Base-by-base conservation (phyloP, 2,329 filamentous ascomycete genomes). In the Colletotrichum tanaceti region DNA sequence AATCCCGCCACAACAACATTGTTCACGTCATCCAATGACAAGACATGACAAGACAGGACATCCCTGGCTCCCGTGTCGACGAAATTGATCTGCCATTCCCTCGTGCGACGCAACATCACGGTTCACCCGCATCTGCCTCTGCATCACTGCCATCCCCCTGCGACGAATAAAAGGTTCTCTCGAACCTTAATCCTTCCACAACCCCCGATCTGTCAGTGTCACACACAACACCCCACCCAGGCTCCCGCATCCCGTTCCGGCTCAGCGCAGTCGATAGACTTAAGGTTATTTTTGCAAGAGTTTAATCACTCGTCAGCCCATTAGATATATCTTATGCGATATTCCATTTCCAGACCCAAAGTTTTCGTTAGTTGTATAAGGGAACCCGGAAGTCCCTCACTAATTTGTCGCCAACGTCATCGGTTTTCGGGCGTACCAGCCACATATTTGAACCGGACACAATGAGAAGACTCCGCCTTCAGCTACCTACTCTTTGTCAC, bases 1-100 rank as follows among this genome's bases (percentile, higher is more conserved):
- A 16, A 4, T 20, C 9, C 11, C 11, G 28, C 14, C 50, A 39
- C 11, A 44, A 28, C 41, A 28, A 43, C 41, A 38, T 46, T 9
- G 14, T 14, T 43, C 58, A 32, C 47, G 18, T 22, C 58, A 61
- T 43, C 20, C 6, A 44, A 43, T 22, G 7, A 28, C 28, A 52
- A 43, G 52, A 47, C 41, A 49, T 43, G 49, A 28, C 28, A 52
- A 43, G 52, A 47, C 41, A 49, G 35, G 49, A 13, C n/a, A 50
- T 49, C 53, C 43, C 43, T 16, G 46, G 18, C 35, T 41, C 18
- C 28, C 47, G 11, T 22, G 32, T 20, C 18, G 32, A 13, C 10
- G 18, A 22, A 35, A 10, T 35, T 24, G 35, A 3, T 14, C 24
- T 35, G 4, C 24, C 43, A 52, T 32, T 35, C 28, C 28, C 55